A percentile compares a stretch with the other conserved stretches of the same genome.
phyloP scores from a whole-genome alignment of 257 asterid species.

The Capsicum baccatum region DNA sequence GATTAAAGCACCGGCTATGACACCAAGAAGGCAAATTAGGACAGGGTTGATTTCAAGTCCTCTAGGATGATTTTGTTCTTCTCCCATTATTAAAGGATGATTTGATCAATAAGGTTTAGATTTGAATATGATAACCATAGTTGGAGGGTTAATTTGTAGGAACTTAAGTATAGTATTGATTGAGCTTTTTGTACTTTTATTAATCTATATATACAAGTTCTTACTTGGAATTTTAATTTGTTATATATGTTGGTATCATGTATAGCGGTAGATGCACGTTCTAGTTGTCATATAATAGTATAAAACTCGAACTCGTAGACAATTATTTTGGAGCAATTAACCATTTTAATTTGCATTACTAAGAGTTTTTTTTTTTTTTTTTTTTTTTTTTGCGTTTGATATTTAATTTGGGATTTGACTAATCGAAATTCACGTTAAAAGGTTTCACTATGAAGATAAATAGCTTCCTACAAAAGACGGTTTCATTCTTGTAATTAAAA shows the following conservation, averaged over 20 bases:
- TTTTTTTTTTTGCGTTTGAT: background rate
- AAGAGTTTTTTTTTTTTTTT: background rate
- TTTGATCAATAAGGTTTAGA: background rate
- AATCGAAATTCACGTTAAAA: background rate
- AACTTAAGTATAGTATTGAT: background rate
- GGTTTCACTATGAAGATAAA: background rate
- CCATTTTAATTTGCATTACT: conserved; percentile 27
- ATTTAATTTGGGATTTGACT: background rate
- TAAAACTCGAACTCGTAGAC: background rate
- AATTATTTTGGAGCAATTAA: conserved; percentile 41
- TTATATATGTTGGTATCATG: conserved; percentile 11
- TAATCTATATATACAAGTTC: background rate
- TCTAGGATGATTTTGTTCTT: conserved; percentile 31
- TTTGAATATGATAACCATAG: background rate
- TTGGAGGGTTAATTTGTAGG: background rate
- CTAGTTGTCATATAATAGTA: background rate
- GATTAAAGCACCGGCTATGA: conserved; percentile 55
- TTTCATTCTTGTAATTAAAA: too few species aligned
- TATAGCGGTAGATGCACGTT: conserved; percentile 50
- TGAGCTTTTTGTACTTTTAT: background rate
- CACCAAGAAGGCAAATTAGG: conserved; percentile 57
- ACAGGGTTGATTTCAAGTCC: conserved; percentile 46
- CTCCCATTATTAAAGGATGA: conserved; percentile 34
- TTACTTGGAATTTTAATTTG: conserved; percentile 10
- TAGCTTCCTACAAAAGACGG: background rate